Conservation (phyloP, 2,329 filamentous ascomycete genomes). For the Colletotrichum simmondsii region DNA sequence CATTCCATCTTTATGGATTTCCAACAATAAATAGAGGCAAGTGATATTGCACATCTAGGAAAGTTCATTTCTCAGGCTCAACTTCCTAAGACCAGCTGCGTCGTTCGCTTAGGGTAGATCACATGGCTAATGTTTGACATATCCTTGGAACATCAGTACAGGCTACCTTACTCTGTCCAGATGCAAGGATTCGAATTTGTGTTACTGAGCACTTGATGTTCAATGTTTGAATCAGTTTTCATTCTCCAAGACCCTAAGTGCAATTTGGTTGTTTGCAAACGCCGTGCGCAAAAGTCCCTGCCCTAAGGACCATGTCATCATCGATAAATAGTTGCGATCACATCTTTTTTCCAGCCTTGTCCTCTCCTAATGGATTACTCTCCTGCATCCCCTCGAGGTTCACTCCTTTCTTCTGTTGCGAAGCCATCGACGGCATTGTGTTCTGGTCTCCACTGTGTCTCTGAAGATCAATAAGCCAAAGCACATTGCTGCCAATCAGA, state of each 20-base stretch:
- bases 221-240: neutral
- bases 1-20: too few relatives aligned
- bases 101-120: too few relatives aligned
- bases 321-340: neutral
- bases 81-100: too few relatives aligned
- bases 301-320: neutral
- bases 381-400: constrained; percentile 4
- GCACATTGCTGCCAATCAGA: too few relatives aligned
- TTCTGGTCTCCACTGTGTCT: constrained; percentile 19
- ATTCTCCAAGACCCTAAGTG: neutral
- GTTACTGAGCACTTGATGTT: too few relatives aligned
- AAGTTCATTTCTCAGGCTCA: too few relatives aligned
- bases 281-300: neutral
- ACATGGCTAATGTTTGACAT: too few relatives aligned
- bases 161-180: too few relatives aligned
- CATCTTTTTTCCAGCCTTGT: constrained; percentile 4
- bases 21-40: too few relatives aligned
- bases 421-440: constrained; percentile 15
- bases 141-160: too few relatives aligned
- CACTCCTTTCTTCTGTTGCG: constrained; percentile 13
- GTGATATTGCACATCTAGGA: too few relatives aligned
- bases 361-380: neutral
- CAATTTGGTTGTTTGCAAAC: neutral
- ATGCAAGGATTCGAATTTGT: too few relatives aligned
- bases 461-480: neutral